phyloP scores from a whole-genome alignment of 768 basidiomycete species.

The Sporobolomyces roseus region DNA sequence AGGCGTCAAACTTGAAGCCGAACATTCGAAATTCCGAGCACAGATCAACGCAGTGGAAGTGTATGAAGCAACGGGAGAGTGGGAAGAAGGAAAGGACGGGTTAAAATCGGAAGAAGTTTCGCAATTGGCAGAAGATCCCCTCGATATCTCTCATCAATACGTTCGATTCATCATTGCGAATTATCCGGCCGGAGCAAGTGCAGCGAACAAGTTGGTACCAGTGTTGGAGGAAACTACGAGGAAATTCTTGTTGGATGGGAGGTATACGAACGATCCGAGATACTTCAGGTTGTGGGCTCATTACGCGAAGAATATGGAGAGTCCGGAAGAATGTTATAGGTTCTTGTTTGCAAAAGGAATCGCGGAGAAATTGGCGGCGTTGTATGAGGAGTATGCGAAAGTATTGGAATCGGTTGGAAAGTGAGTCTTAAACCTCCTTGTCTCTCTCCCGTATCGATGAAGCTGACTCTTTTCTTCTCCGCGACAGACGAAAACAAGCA shows the following conservation, averaged over 20 bases:
- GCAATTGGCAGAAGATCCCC: slow-evolving; percentile 63
- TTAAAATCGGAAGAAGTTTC: slow-evolving; percentile 11
- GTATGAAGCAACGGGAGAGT: slow-evolving; percentile 62
- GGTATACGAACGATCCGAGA: slow-evolving; percentile 74
- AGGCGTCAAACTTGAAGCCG: slow-evolving; percentile 53
- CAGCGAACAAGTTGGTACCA: slow-evolving; percentile 68
- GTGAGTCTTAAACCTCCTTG: slow-evolving; percentile 54
- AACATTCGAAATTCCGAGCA: slow-evolving; percentile 48
- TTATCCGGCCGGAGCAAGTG: slow-evolving; percentile 71
- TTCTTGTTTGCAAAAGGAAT: slow-evolving; percentile 89
- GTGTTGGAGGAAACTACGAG: slow-evolving; percentile 78
- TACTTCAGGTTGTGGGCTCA: slow-evolving; percentile 89
- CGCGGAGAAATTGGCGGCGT: slow-evolving; percentile 67
- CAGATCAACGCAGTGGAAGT: slow-evolving; percentile 50
- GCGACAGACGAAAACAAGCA: slow-evolving; percentile 70
- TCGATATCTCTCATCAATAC: slow-evolving; percentile 78
- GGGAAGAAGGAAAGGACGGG: slow-evolving; percentile 56
- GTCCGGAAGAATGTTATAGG: slow-evolving; percentile 69
- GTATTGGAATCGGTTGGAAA: slow-evolving; percentile 69
- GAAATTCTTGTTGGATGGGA: slow-evolving; percentile 73
- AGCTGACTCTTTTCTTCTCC: too few relatives aligned
- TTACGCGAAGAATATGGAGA: slow-evolving; percentile 75
- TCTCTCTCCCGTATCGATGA: not conserved
- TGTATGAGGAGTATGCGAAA: slow-evolving; percentile 88
- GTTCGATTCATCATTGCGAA: slow-evolving; percentile 82